These are phyloP conservation scores for Cyclotella baltica DNA, from an alignment of 108 stramenopile species.

Conservation along the genomic window DNA sequence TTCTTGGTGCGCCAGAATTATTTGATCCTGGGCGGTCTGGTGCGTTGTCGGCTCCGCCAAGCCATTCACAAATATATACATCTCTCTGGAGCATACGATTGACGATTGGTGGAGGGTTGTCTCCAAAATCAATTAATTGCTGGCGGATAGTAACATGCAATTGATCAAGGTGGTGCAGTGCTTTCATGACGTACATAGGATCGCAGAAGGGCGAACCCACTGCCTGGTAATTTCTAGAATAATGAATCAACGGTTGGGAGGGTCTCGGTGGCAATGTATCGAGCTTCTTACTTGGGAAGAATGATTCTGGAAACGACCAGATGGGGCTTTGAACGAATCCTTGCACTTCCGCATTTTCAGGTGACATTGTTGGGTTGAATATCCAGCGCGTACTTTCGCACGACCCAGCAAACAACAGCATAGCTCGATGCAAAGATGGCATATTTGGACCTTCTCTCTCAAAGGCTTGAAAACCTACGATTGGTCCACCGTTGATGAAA, in stretches of 20 bases:
- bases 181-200: conserved; percentile 70
- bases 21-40: conserved; percentile 39
- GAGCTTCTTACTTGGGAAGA: conserved; percentile 74
- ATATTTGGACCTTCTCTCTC: conserved; percentile 57
- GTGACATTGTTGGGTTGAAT: conserved; percentile 26
- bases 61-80: conserved; percentile 84
- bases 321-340: conserved; percentile 57
- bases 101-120: conserved; percentile 33
- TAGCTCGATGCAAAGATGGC: conserved; percentile 64
- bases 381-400: conserved; percentile 44
- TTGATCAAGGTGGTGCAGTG: conserved; percentile 74
- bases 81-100: conserved; percentile 71
- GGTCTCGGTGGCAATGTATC: conserved; percentile 80
- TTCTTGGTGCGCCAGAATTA: conserved; percentile 40
- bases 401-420: conserved; percentile 66
- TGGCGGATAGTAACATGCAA: conserved; percentile 64
- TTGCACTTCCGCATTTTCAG: conserved; percentile 11
- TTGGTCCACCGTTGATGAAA: conserved; percentile 80
- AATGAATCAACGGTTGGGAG: conserved; percentile 73
- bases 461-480: conserved; percentile 73
- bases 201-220: conserved; percentile 77
- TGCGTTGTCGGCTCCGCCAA: conserved; percentile 55
- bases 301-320: conserved; percentile 84
- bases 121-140: conserved; percentile 30
- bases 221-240: conserved; percentile 64